Conservation (phyloP, 208 protist genomes). For the Tritrichomonas musculus region DNA sequence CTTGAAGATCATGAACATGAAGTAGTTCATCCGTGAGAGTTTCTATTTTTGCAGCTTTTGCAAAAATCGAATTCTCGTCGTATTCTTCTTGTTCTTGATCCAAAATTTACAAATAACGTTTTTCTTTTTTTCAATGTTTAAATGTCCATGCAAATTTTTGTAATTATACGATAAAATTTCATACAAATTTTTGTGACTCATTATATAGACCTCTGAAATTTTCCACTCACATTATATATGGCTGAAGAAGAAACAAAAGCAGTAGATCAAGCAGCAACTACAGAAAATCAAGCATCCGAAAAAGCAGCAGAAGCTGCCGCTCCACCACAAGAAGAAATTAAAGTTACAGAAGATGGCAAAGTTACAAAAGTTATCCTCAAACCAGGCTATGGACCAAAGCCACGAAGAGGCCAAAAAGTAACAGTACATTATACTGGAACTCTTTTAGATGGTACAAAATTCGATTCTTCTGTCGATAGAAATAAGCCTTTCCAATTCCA, state of each 20-base stretch:
- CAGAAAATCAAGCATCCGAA: background rate
- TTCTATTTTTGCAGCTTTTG: background rate
- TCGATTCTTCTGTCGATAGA: slow-evolving; percentile 54
- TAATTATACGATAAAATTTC: too few relatives aligned
- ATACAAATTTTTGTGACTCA: background rate
- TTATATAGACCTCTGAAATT: background rate
- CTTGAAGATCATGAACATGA: background rate
- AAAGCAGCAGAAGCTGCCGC: background rate
- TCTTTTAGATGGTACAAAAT: slow-evolving; percentile 59
- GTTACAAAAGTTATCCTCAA: background rate
- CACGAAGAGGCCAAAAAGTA: background rate
- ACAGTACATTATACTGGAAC: slow-evolving; percentile 60
- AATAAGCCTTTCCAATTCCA: slow-evolving; percentile 52
- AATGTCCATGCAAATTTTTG: too few relatives aligned
- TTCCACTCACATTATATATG: background rate
- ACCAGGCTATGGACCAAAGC: background rate
- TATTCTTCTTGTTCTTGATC: background rate
- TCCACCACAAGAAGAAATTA: background rate
- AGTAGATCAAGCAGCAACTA: background rate
- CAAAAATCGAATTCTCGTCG: background rate
- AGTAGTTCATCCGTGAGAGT: background rate
- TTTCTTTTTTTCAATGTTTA: too few relatives aligned
- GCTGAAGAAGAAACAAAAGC: background rate
- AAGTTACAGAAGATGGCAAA: background rate
- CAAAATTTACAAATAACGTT: too few relatives aligned